phyloP scores from a whole-genome alignment of 306 rosid genomes.

The Quercus gilva region DNA sequence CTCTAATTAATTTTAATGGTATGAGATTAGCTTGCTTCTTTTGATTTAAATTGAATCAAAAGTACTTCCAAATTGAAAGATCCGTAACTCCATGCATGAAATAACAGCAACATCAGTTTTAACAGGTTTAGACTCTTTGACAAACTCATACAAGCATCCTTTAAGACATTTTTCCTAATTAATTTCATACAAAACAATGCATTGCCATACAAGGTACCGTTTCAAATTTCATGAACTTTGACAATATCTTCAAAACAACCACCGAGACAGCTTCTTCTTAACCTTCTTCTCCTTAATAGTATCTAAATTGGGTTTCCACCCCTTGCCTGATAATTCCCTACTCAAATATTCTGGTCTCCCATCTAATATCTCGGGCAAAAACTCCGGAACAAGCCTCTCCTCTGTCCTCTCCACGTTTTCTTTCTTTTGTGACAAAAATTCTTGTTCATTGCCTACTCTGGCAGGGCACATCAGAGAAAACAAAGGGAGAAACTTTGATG shows the following conservation, averaged over 20 bases:
- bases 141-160: background rate
- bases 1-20: too few species aligned
- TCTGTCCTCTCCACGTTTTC: slow-evolving; percentile 19
- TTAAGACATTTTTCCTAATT: background rate
- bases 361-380: slow-evolving; percentile 39
- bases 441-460: slow-evolving; percentile 5
- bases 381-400: slow-evolving; percentile 27
- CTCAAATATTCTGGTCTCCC: slow-evolving; percentile 65
- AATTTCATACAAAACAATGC: background rate
- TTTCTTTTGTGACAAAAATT: slow-evolving; percentile 14
- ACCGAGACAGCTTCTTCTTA: slow-evolving; percentile 42
- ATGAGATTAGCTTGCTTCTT: too few species aligned
- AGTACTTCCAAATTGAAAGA: too few species aligned
- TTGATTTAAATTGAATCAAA: too few species aligned
- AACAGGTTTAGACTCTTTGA: background rate
- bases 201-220: background rate
- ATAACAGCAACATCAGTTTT: background rate
- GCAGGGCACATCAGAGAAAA: slow-evolving; percentile 44
- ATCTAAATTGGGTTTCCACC: slow-evolving; percentile 88
- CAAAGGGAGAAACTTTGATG: slow-evolving; percentile 50
- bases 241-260: slow-evolving; percentile 39
- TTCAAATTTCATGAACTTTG: background rate
- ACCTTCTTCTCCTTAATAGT: slow-evolving; percentile 71
- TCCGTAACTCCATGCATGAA: too few species aligned
- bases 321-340: slow-evolving; percentile 71